Base-by-base conservation (phyloP, 1,284 basidiomycete species). In the Neonothopanus nambi region DNA sequence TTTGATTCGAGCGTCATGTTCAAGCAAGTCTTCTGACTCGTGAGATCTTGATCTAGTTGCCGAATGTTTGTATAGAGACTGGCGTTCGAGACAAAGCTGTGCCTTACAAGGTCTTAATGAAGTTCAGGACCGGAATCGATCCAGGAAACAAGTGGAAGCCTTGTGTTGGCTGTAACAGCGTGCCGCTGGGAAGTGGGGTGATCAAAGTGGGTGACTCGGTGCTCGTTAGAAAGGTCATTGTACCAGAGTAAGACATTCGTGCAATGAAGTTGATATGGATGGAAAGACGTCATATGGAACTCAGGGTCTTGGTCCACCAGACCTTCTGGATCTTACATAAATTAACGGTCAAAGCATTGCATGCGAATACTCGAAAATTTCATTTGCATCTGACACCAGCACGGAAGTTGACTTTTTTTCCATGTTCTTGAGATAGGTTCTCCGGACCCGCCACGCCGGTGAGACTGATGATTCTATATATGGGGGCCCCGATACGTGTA, bases 41-140 rank as follows among this genome's bases (percentile, higher is more conserved):
- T 30, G 21, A 37, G 53, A 48, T 51, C n/a, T n/a, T 12, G 47
- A 23, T 52, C 18, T 62, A 90, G 88, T 70, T 91, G 37, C 88
- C 88, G 15, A 91, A 91, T 59, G 79, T 91, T 11, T 80, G 81
- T 61, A 78, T 84, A 0, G 69, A 72, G 18, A 85, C 81, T 1
- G 89, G 87, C 28, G 65, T 78, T 23, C 77, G 81, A n/a, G 88
- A 91, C 61, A 75, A 74, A 18, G 85, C 86, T 1, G 85, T 91
- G 3, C 89, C 89, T 4, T 87, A 76, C 71, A 89, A 89, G 67
- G 78, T 82, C 17, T 65, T 89, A 9, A 81, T 82, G 79, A 86
- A 85, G 70, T 84, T 85, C 63, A 78, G 87, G 24, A 77, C 67
- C 17, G 80, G 81, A 7, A 58, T 84, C 48, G 81, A 86, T 62